Percentiles rank a stretch among this genome's conserved stretches.
Conservation (phyloP, 345 rosid genomes). For the Carallia brachiata region DNA sequence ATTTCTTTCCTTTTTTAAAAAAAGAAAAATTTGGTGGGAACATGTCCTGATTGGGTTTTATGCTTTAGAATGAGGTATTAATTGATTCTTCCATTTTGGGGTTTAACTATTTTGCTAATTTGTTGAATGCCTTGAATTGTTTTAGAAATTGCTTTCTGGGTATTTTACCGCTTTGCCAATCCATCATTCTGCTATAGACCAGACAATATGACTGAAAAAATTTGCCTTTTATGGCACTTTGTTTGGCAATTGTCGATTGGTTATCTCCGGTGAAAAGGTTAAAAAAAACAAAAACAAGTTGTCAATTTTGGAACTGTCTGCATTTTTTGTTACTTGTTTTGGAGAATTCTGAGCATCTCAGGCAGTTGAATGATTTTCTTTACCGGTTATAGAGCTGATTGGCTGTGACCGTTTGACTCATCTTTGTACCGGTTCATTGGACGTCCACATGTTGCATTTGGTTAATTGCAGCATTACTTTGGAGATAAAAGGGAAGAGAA, state of each 20-base stretch:
- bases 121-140: neutral
- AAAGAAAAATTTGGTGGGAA: neutral
- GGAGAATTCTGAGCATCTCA: neutral
- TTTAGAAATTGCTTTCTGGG: neutral
- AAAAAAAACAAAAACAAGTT: neutral
- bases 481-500: slow-evolving; percentile 52
- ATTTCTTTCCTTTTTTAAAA: neutral
- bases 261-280: neutral
- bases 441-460: slow-evolving; percentile 49
- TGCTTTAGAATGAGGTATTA: slow-evolving; percentile 4
- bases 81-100: slow-evolving; percentile 21
- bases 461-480: slow-evolving; percentile 56
- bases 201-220: neutral
- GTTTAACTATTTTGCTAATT: slow-evolving; percentile 3
- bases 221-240: neutral
- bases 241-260: neutral
- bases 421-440: slow-evolving; percentile 33
- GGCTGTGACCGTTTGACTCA: slow-evolving; percentile 22
- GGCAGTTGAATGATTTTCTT: neutral
- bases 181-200: neutral
- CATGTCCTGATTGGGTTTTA: neutral
- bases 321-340: neutral
- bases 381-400: slow-evolving; percentile 14
- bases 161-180: neutral
- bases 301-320: slow-evolving; percentile 5